These are phyloP conservation scores for Phytophthora constricta DNA, from an alignment of 352 stramenopile species.

Conservation along the genomic window DNA sequence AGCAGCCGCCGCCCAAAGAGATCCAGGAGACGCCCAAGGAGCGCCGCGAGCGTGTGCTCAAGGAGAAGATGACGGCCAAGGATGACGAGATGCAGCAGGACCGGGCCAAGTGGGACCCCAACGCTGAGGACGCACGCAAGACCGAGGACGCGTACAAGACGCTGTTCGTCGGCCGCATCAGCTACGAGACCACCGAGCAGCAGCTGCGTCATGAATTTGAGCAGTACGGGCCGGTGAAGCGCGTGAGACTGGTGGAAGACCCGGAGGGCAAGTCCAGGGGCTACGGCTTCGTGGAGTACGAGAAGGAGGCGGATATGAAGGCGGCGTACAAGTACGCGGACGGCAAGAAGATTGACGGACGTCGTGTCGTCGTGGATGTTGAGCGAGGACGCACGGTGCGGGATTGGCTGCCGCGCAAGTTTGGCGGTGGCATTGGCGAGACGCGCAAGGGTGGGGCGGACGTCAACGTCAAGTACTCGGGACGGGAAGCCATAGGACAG, in stretches of 20 bases:
- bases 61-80: conserved; percentile 66
- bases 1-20: conserved; percentile 58
- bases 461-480: conserved; percentile 90
- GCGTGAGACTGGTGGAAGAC: conserved; percentile 90
- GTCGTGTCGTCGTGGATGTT: conserved; percentile 97
- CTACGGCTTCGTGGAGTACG: conserved; percentile 99
- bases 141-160: conserved; percentile 97
- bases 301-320: conserved; percentile 97
- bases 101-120: conserved; percentile 75
- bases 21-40: conserved; percentile 84
- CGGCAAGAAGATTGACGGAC: conserved; percentile 96
- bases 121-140: conserved; percentile 65
- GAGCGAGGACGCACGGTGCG: conserved; percentile 97
- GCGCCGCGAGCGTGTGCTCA: conserved; percentile 60
- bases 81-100: conserved; percentile 73
- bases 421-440: conserved; percentile 94
- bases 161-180: conserved; percentile 97
- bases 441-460: conserved; percentile 78
- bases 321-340: conserved; percentile 94
- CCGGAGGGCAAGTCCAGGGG: conserved; percentile 92
- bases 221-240: conserved; percentile 92
- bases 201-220: conserved; percentile 98
- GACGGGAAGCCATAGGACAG: conserved; percentile 51
- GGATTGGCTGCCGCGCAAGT: conserved; percentile 95
- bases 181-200: conserved; percentile 98